Conservation (phyloP, 2,329 filamentous ascomycete species). For the Davidsoniella neocaledoniae region DNA sequence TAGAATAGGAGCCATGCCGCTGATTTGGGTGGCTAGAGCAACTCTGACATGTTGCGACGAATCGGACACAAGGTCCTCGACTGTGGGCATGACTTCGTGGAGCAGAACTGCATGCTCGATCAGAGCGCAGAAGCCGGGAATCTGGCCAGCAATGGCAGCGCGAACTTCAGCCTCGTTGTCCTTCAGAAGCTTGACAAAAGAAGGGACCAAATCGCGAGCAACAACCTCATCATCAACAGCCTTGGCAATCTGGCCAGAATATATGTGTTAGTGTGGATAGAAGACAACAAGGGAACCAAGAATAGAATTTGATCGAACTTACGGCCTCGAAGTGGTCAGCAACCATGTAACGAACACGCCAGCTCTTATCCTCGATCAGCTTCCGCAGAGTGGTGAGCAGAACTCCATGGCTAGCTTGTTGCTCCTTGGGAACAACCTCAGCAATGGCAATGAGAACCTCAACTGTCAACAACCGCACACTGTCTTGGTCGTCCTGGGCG, state of each 20-base stretch:
- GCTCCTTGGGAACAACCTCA: constrained; percentile 93
- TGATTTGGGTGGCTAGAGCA: constrained; percentile 90
- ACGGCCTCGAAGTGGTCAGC: constrained; percentile 97
- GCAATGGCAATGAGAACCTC: constrained; percentile 93
- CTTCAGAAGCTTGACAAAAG: constrained; percentile 94
- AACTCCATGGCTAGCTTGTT: constrained; percentile 90
- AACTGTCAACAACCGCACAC: constrained; percentile 85
- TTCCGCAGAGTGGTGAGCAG: constrained; percentile 77
- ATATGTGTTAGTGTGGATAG: not conserved
- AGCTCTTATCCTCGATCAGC: constrained; percentile 98
- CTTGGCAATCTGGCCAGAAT: constrained; percentile 62
- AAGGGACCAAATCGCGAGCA: constrained; percentile 79
- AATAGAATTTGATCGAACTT: constrained; percentile 13
- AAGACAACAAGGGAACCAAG: not conserved
- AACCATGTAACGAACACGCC: constrained; percentile 98
- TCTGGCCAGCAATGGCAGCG: constrained; percentile 92
- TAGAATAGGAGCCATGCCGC: constrained; percentile 85
- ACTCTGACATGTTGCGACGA: constrained; percentile 93
- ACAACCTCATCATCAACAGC: constrained; percentile 96
- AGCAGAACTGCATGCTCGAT: constrained; percentile 77
- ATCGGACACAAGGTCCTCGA: constrained; percentile 92
- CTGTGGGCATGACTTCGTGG: constrained; percentile 88
- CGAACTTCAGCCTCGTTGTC: constrained; percentile 96
- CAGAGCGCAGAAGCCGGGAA: constrained; percentile 86
- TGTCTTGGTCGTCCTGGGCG: constrained; percentile 92